Percentiles rank a stretch among this genome's conserved stretches.
Evolutionary conservation across 768 basidiomycete species (phyloP).

Genomic region (Brasilioporus rufonigricans): DNA sequence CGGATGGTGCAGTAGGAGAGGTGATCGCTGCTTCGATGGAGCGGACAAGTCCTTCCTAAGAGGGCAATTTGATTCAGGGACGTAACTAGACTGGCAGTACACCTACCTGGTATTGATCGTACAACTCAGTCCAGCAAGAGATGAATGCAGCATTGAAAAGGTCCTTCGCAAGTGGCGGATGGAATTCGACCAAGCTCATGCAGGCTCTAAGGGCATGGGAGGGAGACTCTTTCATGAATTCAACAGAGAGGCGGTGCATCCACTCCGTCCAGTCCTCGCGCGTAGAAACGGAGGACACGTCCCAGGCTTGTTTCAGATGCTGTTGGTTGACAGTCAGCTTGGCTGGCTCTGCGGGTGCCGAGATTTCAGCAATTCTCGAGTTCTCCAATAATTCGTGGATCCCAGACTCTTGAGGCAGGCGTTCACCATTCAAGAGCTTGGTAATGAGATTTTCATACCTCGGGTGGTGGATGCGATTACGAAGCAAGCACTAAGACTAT

Average conservation of each 20-base stretch:
- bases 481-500: conserved; percentile 59
- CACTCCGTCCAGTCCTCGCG: conserved; percentile 93
- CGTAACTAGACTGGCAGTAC: background rate
- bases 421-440: conserved; percentile 89
- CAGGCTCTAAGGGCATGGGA: conserved; percentile 98
- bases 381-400: conserved; percentile 70
- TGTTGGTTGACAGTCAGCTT: conserved; percentile 96
- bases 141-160: conserved; percentile 98
- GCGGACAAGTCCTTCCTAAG: conserved; percentile 89
- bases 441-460: conserved; percentile 87
- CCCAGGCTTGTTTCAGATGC: conserved; percentile 96
- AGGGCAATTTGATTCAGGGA: conserved; percentile 5
- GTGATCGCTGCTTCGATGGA: conserved; percentile 86
- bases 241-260: conserved; percentile 90
- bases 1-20: conserved; percentile 73
- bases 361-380: conserved; percentile 64
- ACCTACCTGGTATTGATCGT: conserved; percentile 90
- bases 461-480: conserved; percentile 73
- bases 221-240: conserved; percentile 97
- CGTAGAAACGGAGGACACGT: conserved; percentile 70
- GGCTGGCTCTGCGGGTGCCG: conserved; percentile 81
- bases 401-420: conserved; percentile 81
- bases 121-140: conserved; percentile 95
- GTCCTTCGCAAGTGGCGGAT: conserved; percentile 88
- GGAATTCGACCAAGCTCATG: conserved; percentile 88